Percentiles rank a stretch among this genome's conserved stretches.
Evolutionary conservation across 768 basidiomycete species (phyloP).

Genomic region (Termitomyces sp.): DNA sequence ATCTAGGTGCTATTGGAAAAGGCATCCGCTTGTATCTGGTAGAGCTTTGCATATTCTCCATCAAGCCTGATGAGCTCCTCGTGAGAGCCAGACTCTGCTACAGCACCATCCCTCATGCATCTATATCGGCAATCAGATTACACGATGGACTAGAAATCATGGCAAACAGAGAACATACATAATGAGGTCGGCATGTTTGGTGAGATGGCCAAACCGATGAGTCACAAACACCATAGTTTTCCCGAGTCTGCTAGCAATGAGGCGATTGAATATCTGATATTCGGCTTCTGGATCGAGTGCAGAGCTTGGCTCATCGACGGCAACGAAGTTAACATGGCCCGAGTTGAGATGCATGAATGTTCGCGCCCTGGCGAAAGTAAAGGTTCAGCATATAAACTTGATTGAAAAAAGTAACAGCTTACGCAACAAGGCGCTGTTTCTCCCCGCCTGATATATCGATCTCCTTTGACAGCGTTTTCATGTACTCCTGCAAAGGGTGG

Average conservation of each 20-base stretch:
- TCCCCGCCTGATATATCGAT: slow-evolving; percentile 23
- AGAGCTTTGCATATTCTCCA: slow-evolving; percentile 32
- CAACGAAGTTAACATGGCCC: slow-evolving; percentile 30
- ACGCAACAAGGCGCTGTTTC: slow-evolving; percentile 26
- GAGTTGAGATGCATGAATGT: slow-evolving; percentile 29
- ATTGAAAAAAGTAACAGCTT: background rate
- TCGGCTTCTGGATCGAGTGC: slow-evolving; percentile 44
- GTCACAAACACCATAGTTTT: slow-evolving; percentile 39
- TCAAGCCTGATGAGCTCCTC: slow-evolving; percentile 23
- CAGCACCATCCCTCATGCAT: slow-evolving; percentile 34
- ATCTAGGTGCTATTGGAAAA: slow-evolving; percentile 20
- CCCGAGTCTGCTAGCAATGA: slow-evolving; percentile 26
- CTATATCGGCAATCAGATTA: slow-evolving; percentile 11
- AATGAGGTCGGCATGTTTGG: slow-evolving; percentile 33
- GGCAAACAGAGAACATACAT: slow-evolving; percentile 28
- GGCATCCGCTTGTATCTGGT: slow-evolving; percentile 31
- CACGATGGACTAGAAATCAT: background rate
- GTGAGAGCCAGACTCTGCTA: slow-evolving; percentile 31
- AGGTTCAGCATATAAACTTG: background rate
- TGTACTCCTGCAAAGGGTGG: slow-evolving; percentile 14
- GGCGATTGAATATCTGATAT: slow-evolving; percentile 29
- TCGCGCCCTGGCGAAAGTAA: slow-evolving; percentile 17
- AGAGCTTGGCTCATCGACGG: slow-evolving; percentile 48
- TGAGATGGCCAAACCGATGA: slow-evolving; percentile 34
- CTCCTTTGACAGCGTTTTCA: slow-evolving; percentile 15